These are phyloP conservation scores for Aspergillus ochraceoroseus DNA, from an alignment of 2,329 filamentous ascomycete genomes.

Conservation along the genomic window DNA sequence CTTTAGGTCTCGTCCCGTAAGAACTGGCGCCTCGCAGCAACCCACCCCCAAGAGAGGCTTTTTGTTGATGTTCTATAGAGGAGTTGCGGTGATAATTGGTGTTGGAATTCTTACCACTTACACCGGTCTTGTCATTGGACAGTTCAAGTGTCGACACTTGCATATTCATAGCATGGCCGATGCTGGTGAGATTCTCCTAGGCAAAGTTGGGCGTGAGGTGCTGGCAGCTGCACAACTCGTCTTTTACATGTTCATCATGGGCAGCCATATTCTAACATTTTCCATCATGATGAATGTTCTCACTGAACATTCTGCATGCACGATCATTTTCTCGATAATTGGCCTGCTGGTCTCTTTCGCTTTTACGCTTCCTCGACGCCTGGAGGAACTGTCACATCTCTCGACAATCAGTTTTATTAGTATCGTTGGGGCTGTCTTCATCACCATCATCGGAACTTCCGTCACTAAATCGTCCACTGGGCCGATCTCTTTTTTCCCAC, in stretches of 20 bases:
- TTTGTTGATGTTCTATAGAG: slow-evolving; percentile 6
- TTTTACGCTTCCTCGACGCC: slow-evolving; percentile 50
- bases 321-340: slow-evolving; percentile 55
- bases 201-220: slow-evolving; percentile 56
- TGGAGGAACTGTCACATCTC: slow-evolving; percentile 10
- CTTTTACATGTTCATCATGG: slow-evolving; percentile 62
- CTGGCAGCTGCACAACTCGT: slow-evolving; percentile 57
- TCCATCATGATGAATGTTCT: slow-evolving; percentile 61
- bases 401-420: slow-evolving; percentile 48
- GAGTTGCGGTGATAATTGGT: slow-evolving; percentile 44
- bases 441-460: slow-evolving; percentile 55
- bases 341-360: slow-evolving; percentile 54
- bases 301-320: slow-evolving; percentile 55
- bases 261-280: slow-evolving; percentile 63
- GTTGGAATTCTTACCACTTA: slow-evolving; percentile 53
- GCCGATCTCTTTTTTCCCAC: background rate
- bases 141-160: slow-evolving; percentile 53
- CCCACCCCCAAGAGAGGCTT: no score
- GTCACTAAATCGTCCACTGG: background rate
- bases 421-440: slow-evolving; percentile 56
- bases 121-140: slow-evolving; percentile 55
- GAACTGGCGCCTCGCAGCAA: no score
- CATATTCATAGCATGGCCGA: slow-evolving; percentile 62
- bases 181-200: slow-evolving; percentile 57
- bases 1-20: slow-evolving; percentile 49